Evolutionary conservation across 1,284 basidiomycete genomes (phyloP), one percentile per base, ranked within the genome.

Genomic region (Tylopilus sp.): DNA sequence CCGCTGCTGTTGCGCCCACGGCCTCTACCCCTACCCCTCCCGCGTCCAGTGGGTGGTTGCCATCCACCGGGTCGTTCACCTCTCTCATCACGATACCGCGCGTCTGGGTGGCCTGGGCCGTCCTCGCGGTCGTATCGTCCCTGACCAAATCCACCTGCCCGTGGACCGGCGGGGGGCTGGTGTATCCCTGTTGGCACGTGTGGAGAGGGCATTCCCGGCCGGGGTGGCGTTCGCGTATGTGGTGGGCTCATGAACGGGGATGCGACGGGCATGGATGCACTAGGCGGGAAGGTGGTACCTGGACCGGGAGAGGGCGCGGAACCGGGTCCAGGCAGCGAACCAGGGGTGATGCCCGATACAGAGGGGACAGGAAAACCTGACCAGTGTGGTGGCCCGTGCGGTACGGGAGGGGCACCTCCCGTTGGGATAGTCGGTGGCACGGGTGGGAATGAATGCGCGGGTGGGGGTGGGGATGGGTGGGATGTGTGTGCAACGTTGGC

Each of bases 21-120:
- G 3, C 70, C 65, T 18, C 70, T 48, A 2, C 69, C 66, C 11
- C 73, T 53, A 10, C 73, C 67, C 40, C 68, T 49, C 0, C 68
- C 63, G 15, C 71, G 62, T 29, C 67, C 61, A 33, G 63, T 60
- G 5, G 55, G 3, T 2, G 48, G 39, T 16, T 59, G 60, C 58
- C 56, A 57, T 44, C 50, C 54, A 7, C 65, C 51, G 2, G 33
- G 15, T 18, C 65, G 57, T 8, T 66, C 61, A n/a, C 45, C 58
- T 18, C 58, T 45, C 42, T 64, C 59, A 10, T 65, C 63, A 9
- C 51, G 63, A 8, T 49, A 61, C 38, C 63, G 60, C 15, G 55
- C 51, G n/a, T 66, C 64, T 18, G 52, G 35, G 15, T 42, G 43
- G 13, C 34, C 26, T 19, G 54, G 49, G n/a, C 49, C 47, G 37